These are phyloP conservation scores for Boletus rubroflammeus DNA, from an alignment of 768 basidiomycete species.

Conservation along the genomic window DNA sequence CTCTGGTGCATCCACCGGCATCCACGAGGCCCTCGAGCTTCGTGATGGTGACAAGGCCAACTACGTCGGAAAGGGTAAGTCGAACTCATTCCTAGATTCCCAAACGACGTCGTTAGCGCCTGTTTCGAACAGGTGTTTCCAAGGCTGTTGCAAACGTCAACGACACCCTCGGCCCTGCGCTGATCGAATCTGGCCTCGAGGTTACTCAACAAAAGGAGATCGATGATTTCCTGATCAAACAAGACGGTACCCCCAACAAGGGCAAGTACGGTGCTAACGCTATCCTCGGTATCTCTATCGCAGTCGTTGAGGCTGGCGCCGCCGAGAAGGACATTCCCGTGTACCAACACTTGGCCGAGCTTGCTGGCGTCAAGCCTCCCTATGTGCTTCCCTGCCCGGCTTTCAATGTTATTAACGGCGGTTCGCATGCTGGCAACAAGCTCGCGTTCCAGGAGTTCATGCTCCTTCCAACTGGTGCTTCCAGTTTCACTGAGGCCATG, in stretches of 20 bases:
- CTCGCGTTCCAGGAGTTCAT: constrained; percentile 99
- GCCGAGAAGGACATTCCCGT: constrained; percentile 93
- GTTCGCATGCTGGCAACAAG: constrained; percentile 99
- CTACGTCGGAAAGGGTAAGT: constrained; percentile 93
- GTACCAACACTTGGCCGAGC: constrained; percentile 94
- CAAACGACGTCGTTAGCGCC: background rate
- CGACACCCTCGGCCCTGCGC: constrained; percentile 79
- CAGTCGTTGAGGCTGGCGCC: constrained; percentile 89
- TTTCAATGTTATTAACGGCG: constrained; percentile 99
- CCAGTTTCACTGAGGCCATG: constrained; percentile 92
- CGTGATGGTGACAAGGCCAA: constrained; percentile 91
- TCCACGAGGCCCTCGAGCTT: constrained; percentile 98
- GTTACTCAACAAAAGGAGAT: constrained; percentile 93
- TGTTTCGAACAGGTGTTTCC: constrained; percentile 60
- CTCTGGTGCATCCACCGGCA: constrained; percentile 97
- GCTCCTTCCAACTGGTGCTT: constrained; percentile 93
- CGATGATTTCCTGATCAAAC: constrained; percentile 97
- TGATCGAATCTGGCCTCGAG: constrained; percentile 78
- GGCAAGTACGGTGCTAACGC: constrained; percentile 99
- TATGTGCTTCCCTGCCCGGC: constrained; percentile 89
- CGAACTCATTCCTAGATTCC: background rate
- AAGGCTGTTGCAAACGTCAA: constrained; percentile 97
- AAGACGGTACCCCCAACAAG: constrained; percentile 97
- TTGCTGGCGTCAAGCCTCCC: constrained; percentile 93
- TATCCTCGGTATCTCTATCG: constrained; percentile 97